A percentile compares a stretch with the other conserved stretches of the same genome.
These are phyloP conservation scores for Penicillium sp. DNA, from an alignment of 2,329 filamentous ascomycete genomes.

Conservation along the genomic window DNA sequence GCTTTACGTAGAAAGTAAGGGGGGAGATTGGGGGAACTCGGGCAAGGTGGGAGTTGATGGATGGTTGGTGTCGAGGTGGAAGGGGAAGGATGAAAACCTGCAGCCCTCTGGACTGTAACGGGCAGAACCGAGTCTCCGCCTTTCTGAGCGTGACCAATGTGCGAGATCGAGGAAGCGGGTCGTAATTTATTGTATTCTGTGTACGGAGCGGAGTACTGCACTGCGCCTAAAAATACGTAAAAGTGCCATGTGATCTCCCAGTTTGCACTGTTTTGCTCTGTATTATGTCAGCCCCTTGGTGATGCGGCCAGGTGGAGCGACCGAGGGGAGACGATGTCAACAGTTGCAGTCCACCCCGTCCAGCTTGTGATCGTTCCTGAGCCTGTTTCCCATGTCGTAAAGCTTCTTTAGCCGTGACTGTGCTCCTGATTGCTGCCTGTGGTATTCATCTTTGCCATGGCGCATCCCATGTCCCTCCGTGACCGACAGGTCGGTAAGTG, in stretches of 20 bases:
- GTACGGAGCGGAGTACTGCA: neutral
- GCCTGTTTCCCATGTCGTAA: constrained; percentile 24
- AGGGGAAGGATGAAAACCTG: constrained; percentile 24
- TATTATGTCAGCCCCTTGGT: constrained; percentile 30
- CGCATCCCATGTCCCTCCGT: constrained; percentile 61
- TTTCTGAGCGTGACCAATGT: neutral
- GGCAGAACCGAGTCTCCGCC: neutral
- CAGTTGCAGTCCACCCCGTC: constrained; percentile 8
- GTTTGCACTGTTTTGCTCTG: constrained; percentile 23
- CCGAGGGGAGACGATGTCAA: constrained; percentile 16
- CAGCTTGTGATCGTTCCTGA: neutral
- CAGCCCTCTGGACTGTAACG: constrained; percentile 5
- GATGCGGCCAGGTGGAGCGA: constrained; percentile 36
- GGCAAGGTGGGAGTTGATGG: constrained; percentile 22
- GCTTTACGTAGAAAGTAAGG: constrained; percentile 40
- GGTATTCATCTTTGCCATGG: constrained; percentile 49
- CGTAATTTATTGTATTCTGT: constrained; percentile 9
- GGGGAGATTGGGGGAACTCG: constrained; percentile 13
- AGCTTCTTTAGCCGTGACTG: constrained; percentile 10
- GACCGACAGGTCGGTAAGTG: constrained; percentile 71
- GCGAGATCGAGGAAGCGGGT: neutral
- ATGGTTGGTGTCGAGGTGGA: constrained; percentile 21
- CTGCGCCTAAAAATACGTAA: too few relatives aligned
- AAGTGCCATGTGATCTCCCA: constrained; percentile 21
- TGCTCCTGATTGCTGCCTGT: constrained; percentile 17